Evolutionary conservation across 148 eudicot genomes (phyloP).

Genomic region (Camellia sinensis): DNA sequence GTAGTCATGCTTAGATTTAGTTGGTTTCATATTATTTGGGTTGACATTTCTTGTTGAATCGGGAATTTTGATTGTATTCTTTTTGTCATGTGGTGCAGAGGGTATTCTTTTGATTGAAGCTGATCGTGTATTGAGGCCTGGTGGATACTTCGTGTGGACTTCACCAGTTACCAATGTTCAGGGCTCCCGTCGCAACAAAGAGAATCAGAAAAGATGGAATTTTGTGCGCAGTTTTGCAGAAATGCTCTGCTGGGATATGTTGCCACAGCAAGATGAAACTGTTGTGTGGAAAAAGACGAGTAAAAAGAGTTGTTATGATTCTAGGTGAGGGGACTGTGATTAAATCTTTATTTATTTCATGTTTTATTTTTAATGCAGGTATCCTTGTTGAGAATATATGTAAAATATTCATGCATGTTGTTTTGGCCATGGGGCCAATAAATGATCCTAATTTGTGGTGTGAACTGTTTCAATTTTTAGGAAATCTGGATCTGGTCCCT

Average conservation of each 20-base stretch:
- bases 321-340: slow-evolving; percentile 52
- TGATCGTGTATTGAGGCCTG: slow-evolving; percentile 87
- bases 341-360: not conserved
- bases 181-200: slow-evolving; percentile 63
- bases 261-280: slow-evolving; percentile 92
- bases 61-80: not conserved
- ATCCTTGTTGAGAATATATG: not conserved
- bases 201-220: slow-evolving; percentile 74
- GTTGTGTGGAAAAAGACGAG: slow-evolving; percentile 94
- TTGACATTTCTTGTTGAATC: not conserved
- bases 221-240: slow-evolving; percentile 55
- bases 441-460: slow-evolving; percentile 8
- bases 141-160: slow-evolving; percentile 99
- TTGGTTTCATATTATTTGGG: not conserved
- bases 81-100: slow-evolving; percentile 47
- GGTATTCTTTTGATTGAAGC: slow-evolving; percentile 82
- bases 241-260: slow-evolving; percentile 83
- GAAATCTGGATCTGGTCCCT: slow-evolving; percentile 60
- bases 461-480: slow-evolving; percentile 42
- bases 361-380: not conserved
- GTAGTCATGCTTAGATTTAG: not conserved
- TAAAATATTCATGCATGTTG: not conserved
- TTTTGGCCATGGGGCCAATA: not conserved
- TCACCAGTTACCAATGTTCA: slow-evolving; percentile 75
- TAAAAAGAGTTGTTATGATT: slow-evolving; percentile 64